Base-by-base conservation (phyloP, 768 basidiomycete genomes). In the Lactifluus piperatus region DNA sequence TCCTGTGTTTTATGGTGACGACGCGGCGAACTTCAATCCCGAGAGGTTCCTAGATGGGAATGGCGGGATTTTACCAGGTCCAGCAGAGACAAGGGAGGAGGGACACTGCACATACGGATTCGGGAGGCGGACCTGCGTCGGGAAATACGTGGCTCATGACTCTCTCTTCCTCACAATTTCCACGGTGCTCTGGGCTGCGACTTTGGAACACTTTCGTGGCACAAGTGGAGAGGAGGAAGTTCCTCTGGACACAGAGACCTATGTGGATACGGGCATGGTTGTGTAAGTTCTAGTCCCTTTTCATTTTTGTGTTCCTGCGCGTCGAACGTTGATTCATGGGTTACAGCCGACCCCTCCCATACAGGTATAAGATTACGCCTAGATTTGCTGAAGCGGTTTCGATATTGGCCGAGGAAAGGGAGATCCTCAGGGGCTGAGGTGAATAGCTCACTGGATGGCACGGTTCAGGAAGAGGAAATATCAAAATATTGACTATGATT, bases 151-250 rank as follows among this genome's bases (percentile, higher is more conserved):
- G 0, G 68, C 65, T 9, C 55, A 65, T 8, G 57, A 66, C 11
- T 18, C 62, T 1, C 27, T 67, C 20, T 68, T 63, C 51, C 54
- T 67, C 45, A 29, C 47, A 24, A 57, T 68, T 10, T 63, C 68
- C 14, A 58, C 54, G 8, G 20, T 67, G 4, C 64, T 67, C 16
- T 64, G 64, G 61, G 58, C 67, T 20, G 53, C 51, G 24, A 45
- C 58, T 24, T 57, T 64, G 5, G 57, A 54, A 55, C 58, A 47
- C n/a, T 16, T n/a, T 13, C 32, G 22, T 6, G 60, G 63, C 20
- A 41, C 49, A 13, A 24, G 39, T 7, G 66, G 63, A n/a, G n/a
- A n/a, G 6, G 24, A 64, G 43, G 51, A 46, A 18, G 46, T 64
- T 8, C 20, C 41, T 16, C 49, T 53, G 2, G 60, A 56, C n/a